phyloP scores from a whole-genome alignment of 805 yeast genomes.

The Kodamaea kakaduensis region DNA sequence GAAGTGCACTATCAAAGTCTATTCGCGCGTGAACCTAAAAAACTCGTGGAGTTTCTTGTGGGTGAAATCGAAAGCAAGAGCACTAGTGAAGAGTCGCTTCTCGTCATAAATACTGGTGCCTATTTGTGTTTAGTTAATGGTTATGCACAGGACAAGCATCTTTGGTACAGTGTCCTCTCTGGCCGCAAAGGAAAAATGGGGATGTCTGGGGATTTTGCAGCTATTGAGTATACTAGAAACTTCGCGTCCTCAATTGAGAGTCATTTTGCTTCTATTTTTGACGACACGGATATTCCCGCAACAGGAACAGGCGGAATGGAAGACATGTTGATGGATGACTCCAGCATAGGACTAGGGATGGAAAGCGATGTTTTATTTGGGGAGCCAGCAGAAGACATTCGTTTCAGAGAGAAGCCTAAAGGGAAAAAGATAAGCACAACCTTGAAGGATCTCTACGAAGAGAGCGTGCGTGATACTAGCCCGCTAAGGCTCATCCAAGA shows the following conservation, averaged over 20 bases:
- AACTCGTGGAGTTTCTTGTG: conserved; percentile 4
- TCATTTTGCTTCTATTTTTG: conserved; percentile 8
- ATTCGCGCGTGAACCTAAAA: conserved; percentile 1
- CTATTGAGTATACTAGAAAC: no score
- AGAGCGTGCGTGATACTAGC: conserved; percentile 1
- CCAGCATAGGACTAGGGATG: conserved; percentile 3
- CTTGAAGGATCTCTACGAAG: conserved; percentile 1
- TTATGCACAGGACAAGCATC: conserved; percentile 18
- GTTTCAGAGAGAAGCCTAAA: conserved; percentile 1
- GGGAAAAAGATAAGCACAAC: conserved; percentile 1
- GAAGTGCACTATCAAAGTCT: conserved; percentile 2
- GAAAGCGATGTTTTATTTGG: conserved; percentile 7
- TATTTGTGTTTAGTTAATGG: conserved; percentile 18
- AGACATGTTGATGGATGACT: conserved; percentile 8
- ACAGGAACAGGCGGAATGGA: conserved; percentile 2
- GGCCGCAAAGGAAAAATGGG: background rate
- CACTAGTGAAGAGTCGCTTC: conserved; percentile 24
- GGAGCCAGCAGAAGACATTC: conserved; percentile 3
- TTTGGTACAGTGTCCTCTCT: conserved; percentile 17
- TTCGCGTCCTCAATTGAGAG: conserved; percentile 4
- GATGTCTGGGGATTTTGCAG: background rate
- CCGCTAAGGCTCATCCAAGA: conserved; percentile 1
- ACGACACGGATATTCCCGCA: conserved; percentile 3
- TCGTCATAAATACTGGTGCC: conserved; percentile 20
- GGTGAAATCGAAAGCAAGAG: conserved; percentile 10